phyloP scores from a whole-genome alignment of 371 early-diverging fungal genomes.

The Hamiltosporidium magnivora region DNA sequence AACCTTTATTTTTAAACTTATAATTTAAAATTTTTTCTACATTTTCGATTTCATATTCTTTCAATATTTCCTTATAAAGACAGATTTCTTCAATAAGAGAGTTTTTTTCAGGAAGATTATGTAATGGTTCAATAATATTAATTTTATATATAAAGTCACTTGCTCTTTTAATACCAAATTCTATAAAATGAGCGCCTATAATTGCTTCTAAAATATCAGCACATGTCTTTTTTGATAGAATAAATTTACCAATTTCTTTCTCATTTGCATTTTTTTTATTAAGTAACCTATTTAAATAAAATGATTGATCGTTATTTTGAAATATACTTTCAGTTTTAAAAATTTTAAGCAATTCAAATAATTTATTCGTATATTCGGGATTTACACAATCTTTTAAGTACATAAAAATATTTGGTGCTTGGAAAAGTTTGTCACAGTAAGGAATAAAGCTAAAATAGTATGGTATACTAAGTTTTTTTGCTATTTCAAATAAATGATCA shows the following conservation, averaged over 20 bases:
- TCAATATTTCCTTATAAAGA: conserved; percentile 11
- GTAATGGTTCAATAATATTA: conserved; percentile 9
- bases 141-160: conserved; percentile 16
- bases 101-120: too few relatives aligned
- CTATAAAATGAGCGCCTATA: conserved; percentile 27
- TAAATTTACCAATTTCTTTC: not conserved
- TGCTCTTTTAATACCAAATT: conserved; percentile 12
- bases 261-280: too few relatives aligned
- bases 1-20: conserved; percentile 27
- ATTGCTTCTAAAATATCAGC: conserved; percentile 46
- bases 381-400: not conserved
- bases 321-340: too few relatives aligned
- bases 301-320: too few relatives aligned
- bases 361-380: too few relatives aligned
- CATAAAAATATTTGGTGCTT: conserved; percentile 17
- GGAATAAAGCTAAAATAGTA: conserved; percentile 10
- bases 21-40: conserved; percentile 31
- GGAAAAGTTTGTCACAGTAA: conserved; percentile 15
- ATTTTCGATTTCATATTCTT: not conserved
- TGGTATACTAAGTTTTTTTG: conserved; percentile 6
- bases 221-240: conserved; percentile 27
- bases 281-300: too few relatives aligned
- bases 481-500: conserved; percentile 12
- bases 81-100: not conserved
- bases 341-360: too few relatives aligned